phyloP scores from a whole-genome alignment of 2,329 filamentous ascomycete genomes.

The Cucurbitaria berberidis region DNA sequence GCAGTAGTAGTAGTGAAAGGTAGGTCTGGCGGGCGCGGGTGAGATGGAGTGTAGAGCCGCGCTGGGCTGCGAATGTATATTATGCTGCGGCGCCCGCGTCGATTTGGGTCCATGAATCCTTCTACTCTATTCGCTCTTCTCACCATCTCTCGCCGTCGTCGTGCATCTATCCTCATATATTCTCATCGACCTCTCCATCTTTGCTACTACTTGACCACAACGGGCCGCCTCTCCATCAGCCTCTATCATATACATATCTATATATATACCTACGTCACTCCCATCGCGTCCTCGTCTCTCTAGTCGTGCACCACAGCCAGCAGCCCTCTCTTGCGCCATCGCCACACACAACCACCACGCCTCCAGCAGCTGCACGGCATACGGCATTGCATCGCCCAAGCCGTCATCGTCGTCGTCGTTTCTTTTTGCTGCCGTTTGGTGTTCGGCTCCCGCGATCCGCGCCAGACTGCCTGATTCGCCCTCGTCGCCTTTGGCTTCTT shows the following conservation, averaged over 20 bases:
- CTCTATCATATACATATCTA: conserved; percentile 11
- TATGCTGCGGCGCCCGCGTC: conserved; percentile 24
- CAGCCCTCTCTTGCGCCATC: conserved; percentile 4
- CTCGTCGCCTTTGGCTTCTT: conserved; percentile 28
- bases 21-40: too few relatives aligned
- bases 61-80: conserved; percentile 14
- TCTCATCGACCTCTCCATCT: too few relatives aligned
- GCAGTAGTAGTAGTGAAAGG: too few relatives aligned
- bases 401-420: too few relatives aligned
- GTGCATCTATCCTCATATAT: too few relatives aligned
- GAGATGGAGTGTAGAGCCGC: conserved; percentile 16
- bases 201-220: neutral
- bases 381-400: neutral
- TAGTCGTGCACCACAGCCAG: conserved; percentile 18
- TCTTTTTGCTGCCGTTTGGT: conserved; percentile 27
- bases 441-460: conserved; percentile 27
- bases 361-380: neutral
- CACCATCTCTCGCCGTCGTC: neutral
- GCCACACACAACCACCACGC: neutral
- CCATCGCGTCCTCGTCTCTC: conserved; percentile 21
- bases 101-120: conserved; percentile 9
- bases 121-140: neutral
- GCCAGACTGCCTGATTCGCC: conserved; percentile 33
- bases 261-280: conserved; percentile 25
- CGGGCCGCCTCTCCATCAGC: neutral